Evolutionary conservation across 169 alveolate genomes (phyloP).

Genomic region (Perkinsus olseni): DNA sequence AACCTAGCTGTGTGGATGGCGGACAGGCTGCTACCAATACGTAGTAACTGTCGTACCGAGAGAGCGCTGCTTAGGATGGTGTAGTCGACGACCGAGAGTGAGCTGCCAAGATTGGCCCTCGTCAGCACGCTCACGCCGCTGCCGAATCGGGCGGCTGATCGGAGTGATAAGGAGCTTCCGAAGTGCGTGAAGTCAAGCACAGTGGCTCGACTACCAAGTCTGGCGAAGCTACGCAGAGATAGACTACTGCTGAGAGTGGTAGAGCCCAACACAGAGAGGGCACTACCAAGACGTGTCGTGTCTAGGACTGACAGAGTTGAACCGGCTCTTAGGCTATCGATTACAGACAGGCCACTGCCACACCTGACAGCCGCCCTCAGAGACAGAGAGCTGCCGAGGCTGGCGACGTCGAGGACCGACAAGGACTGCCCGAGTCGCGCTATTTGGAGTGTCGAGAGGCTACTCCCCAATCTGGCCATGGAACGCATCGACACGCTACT

Average conservation of each 20-base stretch:
- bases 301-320: not conserved
- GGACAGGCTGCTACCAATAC: not conserved
- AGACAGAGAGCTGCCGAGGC: not conserved
- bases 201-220: not conserved
- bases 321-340: not conserved
- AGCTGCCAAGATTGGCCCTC: constrained; percentile 8
- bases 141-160: constrained; percentile 7
- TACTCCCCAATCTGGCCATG: not conserved
- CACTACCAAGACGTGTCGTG: not conserved
- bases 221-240: not conserved
- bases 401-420: not conserved
- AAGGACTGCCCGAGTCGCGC: not conserved
- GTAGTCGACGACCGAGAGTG: not conserved
- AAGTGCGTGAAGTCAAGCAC: constrained; percentile 11
- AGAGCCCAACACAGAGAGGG: not conserved
- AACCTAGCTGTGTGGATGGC: not conserved
- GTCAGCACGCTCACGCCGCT: constrained; percentile 2
- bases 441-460: not conserved
- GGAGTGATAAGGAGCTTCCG: constrained; percentile 6
- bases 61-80: not conserved
- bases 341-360: not conserved
- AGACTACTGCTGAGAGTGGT: not conserved
- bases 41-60: not conserved
- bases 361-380: not conserved
- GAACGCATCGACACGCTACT: not conserved